Evolutionary conservation across 495 filamentous ascomycete species (phyloP).

Genomic region (Hamigera avellanea): DNA sequence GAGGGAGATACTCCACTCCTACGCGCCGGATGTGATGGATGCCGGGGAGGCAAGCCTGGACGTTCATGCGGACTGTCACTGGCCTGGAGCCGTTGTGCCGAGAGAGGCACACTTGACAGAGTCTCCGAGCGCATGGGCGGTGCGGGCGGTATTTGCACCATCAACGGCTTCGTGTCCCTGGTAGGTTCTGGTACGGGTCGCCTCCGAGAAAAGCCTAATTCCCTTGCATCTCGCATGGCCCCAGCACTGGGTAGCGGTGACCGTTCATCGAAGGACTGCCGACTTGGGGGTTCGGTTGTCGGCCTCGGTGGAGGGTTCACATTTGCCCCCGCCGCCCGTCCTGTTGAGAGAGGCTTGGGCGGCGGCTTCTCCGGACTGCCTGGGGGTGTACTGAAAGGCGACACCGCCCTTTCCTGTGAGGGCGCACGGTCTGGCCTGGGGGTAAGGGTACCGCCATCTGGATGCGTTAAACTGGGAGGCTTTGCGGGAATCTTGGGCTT

Average conservation of each 20-base stretch:
- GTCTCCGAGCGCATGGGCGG: constrained; percentile 10
- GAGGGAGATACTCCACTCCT: too few species aligned
- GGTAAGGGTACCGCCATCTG: constrained; percentile 18
- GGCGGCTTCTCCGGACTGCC: constrained; percentile 54
- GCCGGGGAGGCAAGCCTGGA: constrained; percentile 50
- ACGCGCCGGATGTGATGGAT: constrained; percentile 11
- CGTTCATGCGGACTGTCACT: constrained; percentile 37
- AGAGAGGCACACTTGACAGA: constrained; percentile 16
- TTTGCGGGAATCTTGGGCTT: constrained; percentile 63
- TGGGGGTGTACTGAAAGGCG: constrained; percentile 86
- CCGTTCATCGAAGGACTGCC: constrained; percentile 19
- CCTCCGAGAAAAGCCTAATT: constrained; percentile 16
- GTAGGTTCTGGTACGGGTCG: constrained; percentile 17
- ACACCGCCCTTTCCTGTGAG: constrained; percentile 42
- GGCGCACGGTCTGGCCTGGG: constrained; percentile 22
- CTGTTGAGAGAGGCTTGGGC: constrained; percentile 8
- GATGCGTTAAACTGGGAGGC: constrained; percentile 24
- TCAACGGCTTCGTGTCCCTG: constrained; percentile 19
- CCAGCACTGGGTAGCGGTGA: constrained; percentile 5
- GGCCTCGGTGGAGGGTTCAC: constrained; percentile 11
- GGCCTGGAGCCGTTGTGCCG: constrained; percentile 11
- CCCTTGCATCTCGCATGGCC: constrained; percentile 15
- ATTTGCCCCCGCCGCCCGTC: constrained; percentile 4
- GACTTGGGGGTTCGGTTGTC: constrained; percentile 11
- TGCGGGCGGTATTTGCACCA: constrained; percentile 23